Evolutionary conservation across 805 yeast species (phyloP), one percentile per base, ranked within the genome.

Genomic region (Komagataella mondaviorum): DNA sequence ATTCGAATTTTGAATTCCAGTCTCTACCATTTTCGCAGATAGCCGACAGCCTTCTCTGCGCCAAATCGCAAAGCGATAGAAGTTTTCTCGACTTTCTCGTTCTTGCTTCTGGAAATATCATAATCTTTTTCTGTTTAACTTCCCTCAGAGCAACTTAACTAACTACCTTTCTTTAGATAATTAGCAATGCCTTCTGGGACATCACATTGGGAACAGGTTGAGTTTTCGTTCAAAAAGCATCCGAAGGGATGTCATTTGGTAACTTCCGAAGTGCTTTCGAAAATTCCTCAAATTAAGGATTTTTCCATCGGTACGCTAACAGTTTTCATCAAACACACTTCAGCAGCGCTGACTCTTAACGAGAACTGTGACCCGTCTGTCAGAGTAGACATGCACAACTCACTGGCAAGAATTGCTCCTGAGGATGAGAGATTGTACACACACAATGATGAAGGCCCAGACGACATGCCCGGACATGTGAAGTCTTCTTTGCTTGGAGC

Each of bases 321-420:
- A 57, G 64, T 86, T 23, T 86, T 87, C 62, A 66, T 85, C 48
- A 86, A 84, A 62, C 95, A 86, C 64, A 85, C 95, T 1, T 81
- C 88, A 7, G 90, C 90, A 4, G 93, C 83, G 0, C 63, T 86
- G 46, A 81, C 89, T 0, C 64, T 86, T 52, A 86, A 86, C 60
- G 95, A 86, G 62, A 86, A 86, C 61, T 85, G 80, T 68, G 95
- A 87, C 59, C 79, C 88, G 0, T 89, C 83, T 60, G 95, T 86
- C 10, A 72, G 90, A 54, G 64, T 60, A 1, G 95, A 86, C 59
- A 74, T 87, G 86, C 71, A 74, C 7, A 71, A 74, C 22, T 77
- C 85, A 1, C 64, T 87, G 56, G 83, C 80, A 58, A 67, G 77
- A 50, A 68, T 85, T 52, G 86, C 78, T 2, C 95, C 95, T 0